Evolutionary conservation across 805 yeast species (phyloP), one percentile per base, ranked within the genome.

Genomic region (Kodamaea fukazawae): DNA sequence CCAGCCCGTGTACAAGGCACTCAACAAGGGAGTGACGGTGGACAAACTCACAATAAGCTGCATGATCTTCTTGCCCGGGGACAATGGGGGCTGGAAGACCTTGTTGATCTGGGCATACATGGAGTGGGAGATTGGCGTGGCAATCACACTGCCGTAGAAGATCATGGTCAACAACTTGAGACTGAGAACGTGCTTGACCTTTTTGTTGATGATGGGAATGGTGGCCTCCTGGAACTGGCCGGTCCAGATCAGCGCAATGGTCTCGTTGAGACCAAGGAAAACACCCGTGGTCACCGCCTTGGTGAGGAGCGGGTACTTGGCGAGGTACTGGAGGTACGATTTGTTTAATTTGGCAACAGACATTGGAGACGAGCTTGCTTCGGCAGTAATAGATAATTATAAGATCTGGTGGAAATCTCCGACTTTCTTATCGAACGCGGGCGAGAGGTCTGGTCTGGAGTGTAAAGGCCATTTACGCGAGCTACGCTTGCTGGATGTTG

Each of bases 91-190:
- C 26, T 42, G 47, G 50, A 70, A 74, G 5, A 75, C 40, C 41
- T 53, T 54, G 34, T 54, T 52, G 34, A 80, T 62, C 11, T 70
- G 42, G 3, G 62, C 66, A 46, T 79, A 78, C 28, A 76, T 67
- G 45, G 66, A 70, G 51, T 81, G 86, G 3, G 78, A 62, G 28
- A 79, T 58, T 6, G 88, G 88, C 0, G 86, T 75, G 17, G 73
- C 71, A 11, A 81, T 61, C 1, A 65, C 45, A 20, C 73, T 62
- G 0, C 86, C 84, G 51, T 75, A 81, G 2, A 79, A 37, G 7
- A 79, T 73, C 76, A 81, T 73, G 35, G 75, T 60, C 7, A 75
- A 64, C 29, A 79, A 65, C 54, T 72, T 78, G 22, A 58, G 51
- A 28, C 71, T 70, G 36, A 72, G 48, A 2, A 69, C 62, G 44